Evolutionary conservation across 2,329 filamentous ascomycete genomes (phyloP).

Genomic region (Clarireedia hainanense): DNA sequence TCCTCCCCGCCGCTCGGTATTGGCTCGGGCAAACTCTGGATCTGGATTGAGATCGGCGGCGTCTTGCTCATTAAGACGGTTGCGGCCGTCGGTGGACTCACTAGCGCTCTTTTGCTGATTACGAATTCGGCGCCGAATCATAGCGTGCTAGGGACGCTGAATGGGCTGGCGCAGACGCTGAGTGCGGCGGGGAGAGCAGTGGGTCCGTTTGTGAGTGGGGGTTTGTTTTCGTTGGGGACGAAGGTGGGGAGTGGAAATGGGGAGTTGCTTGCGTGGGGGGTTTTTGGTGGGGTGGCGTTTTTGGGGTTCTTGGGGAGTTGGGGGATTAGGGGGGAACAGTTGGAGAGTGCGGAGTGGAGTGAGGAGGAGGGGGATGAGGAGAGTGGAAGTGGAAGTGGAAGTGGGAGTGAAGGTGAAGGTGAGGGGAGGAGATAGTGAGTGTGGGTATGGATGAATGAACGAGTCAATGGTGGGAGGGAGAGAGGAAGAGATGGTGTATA

Average conservation of each 20-base stretch:
- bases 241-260: constrained; percentile 59
- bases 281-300: constrained; percentile 78
- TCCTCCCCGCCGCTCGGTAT: constrained; percentile 47
- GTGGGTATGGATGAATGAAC: not conserved
- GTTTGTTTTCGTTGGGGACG: constrained; percentile 73
- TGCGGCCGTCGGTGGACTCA: constrained; percentile 82
- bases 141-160: constrained; percentile 78
- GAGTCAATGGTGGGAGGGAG: not conserved
- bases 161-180: constrained; percentile 88
- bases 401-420: not conserved
- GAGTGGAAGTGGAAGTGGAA: constrained; percentile 13
- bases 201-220: constrained; percentile 82
- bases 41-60: constrained; percentile 74
- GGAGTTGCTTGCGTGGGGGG: constrained; percentile 75
- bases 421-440: not conserved
- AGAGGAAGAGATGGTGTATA: not conserved
- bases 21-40: constrained; percentile 55
- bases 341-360: constrained; percentile 44
- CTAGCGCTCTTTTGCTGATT: constrained; percentile 86
- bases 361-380: constrained; percentile 20
- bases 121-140: constrained; percentile 88
- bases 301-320: constrained; percentile 74
- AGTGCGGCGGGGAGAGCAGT: constrained; percentile 83
- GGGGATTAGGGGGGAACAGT: constrained; percentile 58
- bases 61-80: constrained; percentile 85